Evolutionary conservation across 2,329 filamentous ascomycete species (phyloP), one percentile per base, ranked within the genome.

Genomic region (Alternaria sp.): DNA sequence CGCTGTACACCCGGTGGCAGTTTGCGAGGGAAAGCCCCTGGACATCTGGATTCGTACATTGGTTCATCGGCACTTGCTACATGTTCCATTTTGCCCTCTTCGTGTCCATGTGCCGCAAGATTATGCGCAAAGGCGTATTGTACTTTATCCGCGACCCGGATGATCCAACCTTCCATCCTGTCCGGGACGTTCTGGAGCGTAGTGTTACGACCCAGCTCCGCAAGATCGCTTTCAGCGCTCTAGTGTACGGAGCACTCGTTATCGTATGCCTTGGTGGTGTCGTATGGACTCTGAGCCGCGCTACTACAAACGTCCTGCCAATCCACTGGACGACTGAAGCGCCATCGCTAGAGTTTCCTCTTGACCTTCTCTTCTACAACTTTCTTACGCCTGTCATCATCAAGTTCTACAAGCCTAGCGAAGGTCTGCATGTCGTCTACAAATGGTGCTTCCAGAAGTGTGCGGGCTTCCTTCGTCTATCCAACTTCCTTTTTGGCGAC

Each of bases 71-170:
- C 49, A 99, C 95, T 4, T 96, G 94, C 64, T 99, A 99, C 79
- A 99, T 99, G 96, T 99, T 99, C 81, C 95, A 99, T 77, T 99
- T 99, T 76, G 95, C 95, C 5, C 86, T 99, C 3, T 99, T 99
- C 75, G 95, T 99, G 18, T 96, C 94, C 57, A 98, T 99, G 94
- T 99, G 95, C 79, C 90, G 95, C 64, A 97, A 97, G 81, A 97
- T 98, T 60, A 92, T 99, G 90, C 90, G 95, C 64, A 93, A 89
- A 68, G 95, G 95, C 52, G 95, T 99, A 41, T 84, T 99, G 60
- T 98, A 97, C 82, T 99, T 99, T 78, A 99, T 99, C 71, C 89
- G 95, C 64, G 96, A 99, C 77, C 95, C 95, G 7, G 96, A 99
- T 77, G 95, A 99, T 78, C 95, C 96, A 8, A 97, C 95, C 12